A percentile compares a stretch with the other conserved stretches of the same genome.
These are phyloP conservation scores for Cyathus olla DNA, from an alignment of 1,284 basidiomycete species.

Conservation along the genomic window DNA sequence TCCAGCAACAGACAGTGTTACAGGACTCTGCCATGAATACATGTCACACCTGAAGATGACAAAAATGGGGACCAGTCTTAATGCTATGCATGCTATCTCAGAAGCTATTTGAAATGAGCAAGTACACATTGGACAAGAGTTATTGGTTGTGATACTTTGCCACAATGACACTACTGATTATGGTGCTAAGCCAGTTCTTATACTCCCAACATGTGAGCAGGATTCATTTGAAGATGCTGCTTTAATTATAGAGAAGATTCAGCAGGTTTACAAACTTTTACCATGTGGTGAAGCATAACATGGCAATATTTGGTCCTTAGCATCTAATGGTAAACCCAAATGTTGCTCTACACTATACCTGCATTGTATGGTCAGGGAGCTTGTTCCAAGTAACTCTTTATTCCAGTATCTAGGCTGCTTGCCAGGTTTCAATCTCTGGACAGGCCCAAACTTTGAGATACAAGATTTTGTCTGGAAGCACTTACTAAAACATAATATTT, in stretches of 20 bases:
- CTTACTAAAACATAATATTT: constrained; percentile 2
- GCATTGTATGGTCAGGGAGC: constrained; percentile 22
- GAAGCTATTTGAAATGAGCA: constrained; percentile 11
- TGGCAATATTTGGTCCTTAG: constrained; percentile 29
- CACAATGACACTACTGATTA: constrained; percentile 12
- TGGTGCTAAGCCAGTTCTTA: constrained; percentile 17
- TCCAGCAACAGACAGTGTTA: constrained; percentile 13
- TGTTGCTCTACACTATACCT: constrained; percentile 27
- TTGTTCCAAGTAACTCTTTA: constrained; percentile 4
- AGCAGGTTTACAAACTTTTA: constrained; percentile 29
- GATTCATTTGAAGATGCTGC: constrained; percentile 9
- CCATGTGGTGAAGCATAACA: constrained; percentile 24
- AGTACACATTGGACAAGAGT: constrained; percentile 18
- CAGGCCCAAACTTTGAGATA: constrained; percentile 10
- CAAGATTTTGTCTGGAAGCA: constrained; percentile 22
- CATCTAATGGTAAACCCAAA: too few species aligned
- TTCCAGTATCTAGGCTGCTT: constrained; percentile 6
- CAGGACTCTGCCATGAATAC: constrained; percentile 19
- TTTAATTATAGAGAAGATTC: constrained; percentile 18
- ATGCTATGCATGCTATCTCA: constrained; percentile 4
- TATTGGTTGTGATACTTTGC: constrained; percentile 13
- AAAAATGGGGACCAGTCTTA: constrained; percentile 17
- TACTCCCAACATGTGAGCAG: too few species aligned
- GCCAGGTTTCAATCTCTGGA: too few species aligned
- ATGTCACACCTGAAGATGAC: constrained; percentile 4